Percentiles rank a stretch among this genome's conserved stretches.
Evolutionary conservation across 352 stramenopile species (phyloP).

Genomic region (Pythium sp.): DNA sequence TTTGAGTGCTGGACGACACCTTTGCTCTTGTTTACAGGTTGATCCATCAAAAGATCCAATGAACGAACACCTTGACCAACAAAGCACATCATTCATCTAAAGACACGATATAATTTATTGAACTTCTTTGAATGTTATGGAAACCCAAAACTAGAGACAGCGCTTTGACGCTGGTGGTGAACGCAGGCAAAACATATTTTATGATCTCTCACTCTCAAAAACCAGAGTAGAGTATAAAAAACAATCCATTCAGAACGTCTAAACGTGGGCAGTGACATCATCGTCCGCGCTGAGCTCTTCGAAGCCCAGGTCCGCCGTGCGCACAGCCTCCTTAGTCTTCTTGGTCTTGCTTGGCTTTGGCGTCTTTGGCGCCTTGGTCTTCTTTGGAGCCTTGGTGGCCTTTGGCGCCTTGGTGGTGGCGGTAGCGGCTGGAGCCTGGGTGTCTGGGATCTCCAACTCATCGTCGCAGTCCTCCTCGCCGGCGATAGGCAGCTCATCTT

Average conservation of each 20-base stretch:
- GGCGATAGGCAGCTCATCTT: background rate
- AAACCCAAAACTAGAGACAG: background rate
- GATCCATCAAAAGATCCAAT: no score
- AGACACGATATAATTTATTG: background rate
- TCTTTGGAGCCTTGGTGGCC: background rate
- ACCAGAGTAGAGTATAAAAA: no score
- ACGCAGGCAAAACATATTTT: background rate
- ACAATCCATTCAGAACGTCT: no score
- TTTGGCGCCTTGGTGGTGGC: slow-evolving; percentile 3
- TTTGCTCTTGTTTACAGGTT: no score
- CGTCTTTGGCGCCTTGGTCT: background rate
- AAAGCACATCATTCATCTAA: background rate
- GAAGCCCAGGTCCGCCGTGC: slow-evolving; percentile 11
- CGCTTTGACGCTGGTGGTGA: background rate
- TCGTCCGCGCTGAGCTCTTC: no score
- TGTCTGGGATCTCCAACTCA: background rate
- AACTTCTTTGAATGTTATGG: background rate
- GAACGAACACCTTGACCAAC: background rate
- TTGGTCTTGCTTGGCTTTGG: slow-evolving; percentile 4
- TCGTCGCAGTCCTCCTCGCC: background rate
- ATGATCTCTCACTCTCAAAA: background rate
- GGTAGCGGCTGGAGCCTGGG: background rate
- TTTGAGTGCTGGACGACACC: no score
- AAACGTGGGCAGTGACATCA: no score
- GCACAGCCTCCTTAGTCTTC: slow-evolving; percentile 3